Evolutionary conservation across 2,329 filamentous ascomycete genomes (phyloP).

Genomic region (Fusarium camptoceras): DNA sequence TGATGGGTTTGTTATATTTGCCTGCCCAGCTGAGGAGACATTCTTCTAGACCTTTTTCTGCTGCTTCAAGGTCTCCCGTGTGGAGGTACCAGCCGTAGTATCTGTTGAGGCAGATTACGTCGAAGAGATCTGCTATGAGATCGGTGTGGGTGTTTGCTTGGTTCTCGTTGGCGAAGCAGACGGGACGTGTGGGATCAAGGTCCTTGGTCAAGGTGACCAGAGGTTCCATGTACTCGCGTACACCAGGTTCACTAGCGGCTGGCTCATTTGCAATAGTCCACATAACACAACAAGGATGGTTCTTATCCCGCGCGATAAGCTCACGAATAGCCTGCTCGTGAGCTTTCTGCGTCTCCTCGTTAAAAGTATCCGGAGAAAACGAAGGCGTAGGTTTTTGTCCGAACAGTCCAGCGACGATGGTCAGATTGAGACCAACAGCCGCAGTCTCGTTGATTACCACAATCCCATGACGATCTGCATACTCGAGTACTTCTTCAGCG

Average conservation of each 20-base stretch:
- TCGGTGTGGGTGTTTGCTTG: neutral
- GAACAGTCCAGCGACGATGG: neutral
- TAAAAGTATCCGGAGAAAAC: fast-evolving
- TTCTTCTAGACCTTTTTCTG: neutral
- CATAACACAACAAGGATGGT: neutral
- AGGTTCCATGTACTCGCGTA: neutral
- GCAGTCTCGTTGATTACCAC: neutral
- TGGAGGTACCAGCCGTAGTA: neutral
- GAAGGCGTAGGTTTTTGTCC: neutral
- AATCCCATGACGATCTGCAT: neutral
- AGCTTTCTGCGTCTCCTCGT: neutral
- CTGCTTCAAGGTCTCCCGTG: neutral
- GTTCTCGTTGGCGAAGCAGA: fast-evolving
- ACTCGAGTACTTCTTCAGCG: neutral
- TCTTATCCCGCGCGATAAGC: neutral
- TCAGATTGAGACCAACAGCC: neutral
- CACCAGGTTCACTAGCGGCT: neutral
- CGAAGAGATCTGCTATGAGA: neutral
- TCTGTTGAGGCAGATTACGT: neutral
- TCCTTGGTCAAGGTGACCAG: neutral
- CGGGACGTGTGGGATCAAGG: neutral
- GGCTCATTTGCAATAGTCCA: neutral
- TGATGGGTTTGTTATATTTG: neutral
- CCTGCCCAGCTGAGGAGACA: neutral
- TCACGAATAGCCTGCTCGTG: neutral